These are phyloP conservation scores for Metschnikowia cubensis DNA, from an alignment of 805 yeast species.

Conservation along the genomic window DNA sequence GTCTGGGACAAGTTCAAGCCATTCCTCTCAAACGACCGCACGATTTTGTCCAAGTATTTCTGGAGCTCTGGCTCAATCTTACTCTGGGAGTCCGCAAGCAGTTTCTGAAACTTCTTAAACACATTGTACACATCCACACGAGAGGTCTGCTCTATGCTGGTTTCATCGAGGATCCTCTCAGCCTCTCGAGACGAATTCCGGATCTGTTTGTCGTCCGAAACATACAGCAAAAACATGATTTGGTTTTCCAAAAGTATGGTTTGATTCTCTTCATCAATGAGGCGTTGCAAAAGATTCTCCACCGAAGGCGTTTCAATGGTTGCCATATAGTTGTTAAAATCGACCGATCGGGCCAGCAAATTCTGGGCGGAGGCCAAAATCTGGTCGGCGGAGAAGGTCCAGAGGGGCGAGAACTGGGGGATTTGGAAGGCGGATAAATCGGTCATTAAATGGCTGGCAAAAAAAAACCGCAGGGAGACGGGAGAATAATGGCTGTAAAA, in stretches of 20 bases:
- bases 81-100: conserved; percentile 21
- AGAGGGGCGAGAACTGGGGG: conserved; percentile 34
- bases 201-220: conserved; percentile 57
- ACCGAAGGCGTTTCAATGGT: conserved; percentile 47
- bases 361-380: conserved; percentile 40
- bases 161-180: conserved; percentile 53
- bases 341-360: conserved; percentile 38
- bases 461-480: background rate
- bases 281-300: conserved; percentile 53
- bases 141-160: conserved; percentile 57
- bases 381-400: conserved; percentile 58
- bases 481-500: background rate
- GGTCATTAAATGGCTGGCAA: background rate
- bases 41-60: conserved; percentile 54
- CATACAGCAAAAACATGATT: conserved; percentile 68
- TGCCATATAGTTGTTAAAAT: conserved; percentile 53
- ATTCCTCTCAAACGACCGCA: conserved; percentile 56
- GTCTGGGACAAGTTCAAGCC: conserved; percentile 63
- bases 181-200: conserved; percentile 70
- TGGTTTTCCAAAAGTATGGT: conserved; percentile 44
- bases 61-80: conserved; percentile 47
- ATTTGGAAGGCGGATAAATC: conserved; percentile 6
- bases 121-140: conserved; percentile 63
- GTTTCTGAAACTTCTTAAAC: conserved; percentile 49
- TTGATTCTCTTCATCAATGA: conserved; percentile 48